Evolutionary conservation across 768 basidiomycete genomes (phyloP).

Genomic region (Rhodotorula babjevae): DNA sequence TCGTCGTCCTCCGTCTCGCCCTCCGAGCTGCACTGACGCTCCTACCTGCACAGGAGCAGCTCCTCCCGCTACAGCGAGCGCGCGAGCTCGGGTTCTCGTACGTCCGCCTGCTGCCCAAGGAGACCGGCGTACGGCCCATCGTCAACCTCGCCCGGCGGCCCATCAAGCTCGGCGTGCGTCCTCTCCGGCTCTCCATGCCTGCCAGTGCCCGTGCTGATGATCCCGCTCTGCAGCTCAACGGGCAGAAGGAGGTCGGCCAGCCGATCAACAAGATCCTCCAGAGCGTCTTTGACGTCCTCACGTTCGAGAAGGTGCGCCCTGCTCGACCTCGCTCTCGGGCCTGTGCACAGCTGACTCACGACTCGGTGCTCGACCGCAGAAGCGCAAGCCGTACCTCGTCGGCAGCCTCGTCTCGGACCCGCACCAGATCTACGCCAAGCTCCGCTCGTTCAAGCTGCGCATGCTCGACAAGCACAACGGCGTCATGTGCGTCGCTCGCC

Average conservation of each 20-base stretch:
- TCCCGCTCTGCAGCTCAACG: background rate
- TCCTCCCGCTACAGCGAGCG: constrained; percentile 62
- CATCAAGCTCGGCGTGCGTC: constrained; percentile 41
- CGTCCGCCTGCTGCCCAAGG: constrained; percentile 85
- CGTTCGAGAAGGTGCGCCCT: constrained; percentile 69
- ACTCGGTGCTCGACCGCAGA: constrained; percentile 51
- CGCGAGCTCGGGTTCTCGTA: constrained; percentile 76
- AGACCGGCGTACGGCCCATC: constrained; percentile 88
- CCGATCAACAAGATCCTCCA: constrained; percentile 87
- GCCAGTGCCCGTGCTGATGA: too few relatives aligned
- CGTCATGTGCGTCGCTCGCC: background rate
- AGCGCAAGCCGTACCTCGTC: constrained; percentile 58
- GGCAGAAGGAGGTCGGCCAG: constrained; percentile 49
- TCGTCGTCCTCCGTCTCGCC: too few relatives aligned
- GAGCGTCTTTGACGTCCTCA: constrained; percentile 77
- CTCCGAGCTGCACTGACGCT: background rate
- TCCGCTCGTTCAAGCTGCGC: constrained; percentile 64
- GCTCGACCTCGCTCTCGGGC: constrained; percentile 16
- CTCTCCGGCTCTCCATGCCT: background rate
- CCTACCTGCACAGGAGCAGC: constrained; percentile 48
- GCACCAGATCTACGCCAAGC: constrained; percentile 70
- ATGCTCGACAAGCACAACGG: constrained; percentile 37
- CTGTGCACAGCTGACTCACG: too few relatives aligned
- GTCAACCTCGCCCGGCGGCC: constrained; percentile 66
- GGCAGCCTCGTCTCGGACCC: constrained; percentile 78